phyloP scores from a whole-genome alignment of 1,284 basidiomycete species.

The Vanrija humicola region DNA sequence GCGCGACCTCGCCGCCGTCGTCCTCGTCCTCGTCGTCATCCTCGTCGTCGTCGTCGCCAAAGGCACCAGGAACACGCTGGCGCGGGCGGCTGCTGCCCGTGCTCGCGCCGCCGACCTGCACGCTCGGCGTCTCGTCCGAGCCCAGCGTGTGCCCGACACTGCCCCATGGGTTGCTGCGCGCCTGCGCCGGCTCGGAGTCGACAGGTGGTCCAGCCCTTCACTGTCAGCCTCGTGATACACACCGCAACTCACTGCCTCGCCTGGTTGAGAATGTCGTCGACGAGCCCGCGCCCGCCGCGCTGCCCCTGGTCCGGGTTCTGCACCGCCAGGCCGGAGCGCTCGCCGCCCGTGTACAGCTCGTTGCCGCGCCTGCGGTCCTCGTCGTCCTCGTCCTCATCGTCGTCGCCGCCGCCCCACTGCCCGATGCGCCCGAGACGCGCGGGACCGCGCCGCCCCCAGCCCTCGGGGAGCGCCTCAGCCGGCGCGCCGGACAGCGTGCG shows the following conservation, averaged over 20 bases:
- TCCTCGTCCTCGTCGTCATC: conserved; percentile 33
- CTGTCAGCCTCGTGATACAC: conserved; percentile 6
- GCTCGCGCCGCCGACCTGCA: conserved; percentile 48
- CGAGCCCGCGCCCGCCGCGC: conserved; percentile 54
- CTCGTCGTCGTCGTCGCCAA: conserved; percentile 6
- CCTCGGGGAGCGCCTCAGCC: conserved; percentile 33
- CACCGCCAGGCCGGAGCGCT: conserved; percentile 83
- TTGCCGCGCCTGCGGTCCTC: conserved; percentile 48
- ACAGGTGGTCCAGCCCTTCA: conserved; percentile 12
- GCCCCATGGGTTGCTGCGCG: conserved; percentile 2
- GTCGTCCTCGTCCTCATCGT: conserved; percentile 56
- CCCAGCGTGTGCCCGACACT: conserved; percentile 71
- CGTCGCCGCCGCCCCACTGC: conserved; percentile 4
- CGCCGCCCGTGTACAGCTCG: conserved; percentile 68
- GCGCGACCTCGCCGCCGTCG: conserved; percentile 59
- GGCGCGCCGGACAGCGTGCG: conserved; percentile 32
- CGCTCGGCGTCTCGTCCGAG: conserved; percentile 67
- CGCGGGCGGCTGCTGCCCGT: not conserved
- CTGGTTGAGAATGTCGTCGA: conserved; percentile 74
- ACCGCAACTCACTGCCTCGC: conserved; percentile 66
- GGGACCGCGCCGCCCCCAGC: conserved; percentile 34
- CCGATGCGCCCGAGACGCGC: conserved; percentile 12
- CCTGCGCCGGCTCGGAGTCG: conserved; percentile 19
- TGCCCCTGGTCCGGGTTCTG: conserved; percentile 70
- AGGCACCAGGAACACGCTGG: conserved; percentile 10